A percentile compares a stretch with the other conserved stretches of the same genome.
phyloP scores from a whole-genome alignment of 768 basidiomycete species.

The Hemileccinum rubropunctum region DNA sequence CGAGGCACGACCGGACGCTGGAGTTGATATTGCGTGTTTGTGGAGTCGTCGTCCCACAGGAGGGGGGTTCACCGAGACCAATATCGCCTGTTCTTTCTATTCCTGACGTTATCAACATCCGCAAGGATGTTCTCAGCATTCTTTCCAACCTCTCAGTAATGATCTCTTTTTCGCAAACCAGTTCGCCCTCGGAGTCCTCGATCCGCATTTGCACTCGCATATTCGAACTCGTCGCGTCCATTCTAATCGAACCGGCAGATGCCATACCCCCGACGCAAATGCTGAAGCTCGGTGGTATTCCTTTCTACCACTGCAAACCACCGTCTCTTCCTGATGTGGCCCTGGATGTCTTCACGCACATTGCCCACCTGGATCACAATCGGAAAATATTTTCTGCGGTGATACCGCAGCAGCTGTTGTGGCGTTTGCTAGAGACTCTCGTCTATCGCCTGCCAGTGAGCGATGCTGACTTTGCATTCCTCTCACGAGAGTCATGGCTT shows the following conservation, averaged over 20 bases:
- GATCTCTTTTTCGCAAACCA: constrained; percentile 45
- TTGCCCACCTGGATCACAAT: constrained; percentile 75
- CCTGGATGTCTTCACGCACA: constrained; percentile 80
- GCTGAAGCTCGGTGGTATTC: constrained; percentile 50
- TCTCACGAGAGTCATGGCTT: constrained; percentile 65
- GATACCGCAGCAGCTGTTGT: constrained; percentile 56
- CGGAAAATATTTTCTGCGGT: constrained; percentile 66
- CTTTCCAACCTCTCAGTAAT: constrained; percentile 57
- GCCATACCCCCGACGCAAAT: constrained; percentile 59
- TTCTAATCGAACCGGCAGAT: constrained; percentile 69
- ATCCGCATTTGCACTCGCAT: constrained; percentile 52
- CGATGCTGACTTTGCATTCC: constrained; percentile 69
- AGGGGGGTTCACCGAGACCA: constrained; percentile 37
- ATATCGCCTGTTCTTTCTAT: constrained; percentile 63
- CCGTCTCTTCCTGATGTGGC: constrained; percentile 67
- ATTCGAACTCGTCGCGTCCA: constrained; percentile 69
- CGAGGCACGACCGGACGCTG: constrained; percentile 60
- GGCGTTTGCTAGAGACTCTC: constrained; percentile 63
- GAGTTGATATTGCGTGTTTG: constrained; percentile 71
- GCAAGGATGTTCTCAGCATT: constrained; percentile 74
- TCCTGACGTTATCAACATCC: constrained; percentile 65
- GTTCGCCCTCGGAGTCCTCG: constrained; percentile 40
- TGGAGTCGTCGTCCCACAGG: constrained; percentile 37
- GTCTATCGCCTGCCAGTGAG: constrained; percentile 82
- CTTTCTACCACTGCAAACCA: constrained; percentile 46